Evolutionary conservation across 495 filamentous ascomycete species (phyloP), one percentile per base, ranked within the genome.

Genomic region (Penicillium maclennaniae): DNA sequence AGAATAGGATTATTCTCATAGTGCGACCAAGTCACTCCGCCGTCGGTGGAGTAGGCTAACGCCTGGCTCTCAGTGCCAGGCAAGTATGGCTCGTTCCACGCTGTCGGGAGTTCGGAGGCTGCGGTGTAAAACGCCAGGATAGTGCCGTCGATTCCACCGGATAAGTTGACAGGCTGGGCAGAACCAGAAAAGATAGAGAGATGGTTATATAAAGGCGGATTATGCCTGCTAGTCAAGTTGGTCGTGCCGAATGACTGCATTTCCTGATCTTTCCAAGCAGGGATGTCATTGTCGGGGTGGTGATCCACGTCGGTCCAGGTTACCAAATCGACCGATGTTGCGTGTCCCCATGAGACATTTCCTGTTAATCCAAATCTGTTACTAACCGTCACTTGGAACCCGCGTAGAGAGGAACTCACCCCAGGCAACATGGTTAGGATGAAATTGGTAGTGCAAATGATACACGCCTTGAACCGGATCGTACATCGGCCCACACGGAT

Each of bases 341-440:
- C 56, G 31, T 59, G 56, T 47, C 56, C 56, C 56, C 56, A 59
- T 8, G 56, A 59, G 27, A 59, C 43, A n/a, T 59, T 59, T 0
- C 56, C 56, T 59, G 47, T 7, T 21, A 14, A 5, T 27, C 7
- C 41, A 16, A 43, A 2, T 49, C 3, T 49, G 5, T 28, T 15
- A 7, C 26, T 15, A 42, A 10, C 6, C 23, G 15, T n/a, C 23
- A 16, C n/a, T 12, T 40, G 37, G 12, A 23, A 23, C 25, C 2
- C 34, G 14, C 7, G 12, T 4, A 23, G 17, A 19, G 14, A 17
- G 14, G 45, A 8, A n/a, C 51, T 6, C 50, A 58, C 56, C 56
- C 56, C 56, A 59, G 14, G 20, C 42, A 26, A 59, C 41, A 45
- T 59, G 56, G 21, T 59, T 59, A 5, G 47, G 43, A 19, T 59